These are phyloP conservation scores for Tuber indicum DNA, from an alignment of 495 filamentous ascomycete species.

Conservation along the genomic window DNA sequence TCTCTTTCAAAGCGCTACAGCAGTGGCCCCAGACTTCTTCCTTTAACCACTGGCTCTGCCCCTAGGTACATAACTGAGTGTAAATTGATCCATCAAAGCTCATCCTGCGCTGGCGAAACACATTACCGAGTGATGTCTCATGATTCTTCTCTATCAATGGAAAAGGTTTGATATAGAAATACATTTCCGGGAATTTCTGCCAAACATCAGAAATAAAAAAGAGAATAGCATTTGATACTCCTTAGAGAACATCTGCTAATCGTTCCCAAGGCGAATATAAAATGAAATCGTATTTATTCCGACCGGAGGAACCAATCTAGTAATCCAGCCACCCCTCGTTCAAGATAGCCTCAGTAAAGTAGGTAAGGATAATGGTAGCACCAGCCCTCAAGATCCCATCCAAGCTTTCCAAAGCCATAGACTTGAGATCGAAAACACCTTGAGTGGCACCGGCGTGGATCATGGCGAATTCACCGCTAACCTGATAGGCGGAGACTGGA, in stretches of 20 bases:
- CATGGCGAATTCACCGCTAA: conserved; percentile 96
- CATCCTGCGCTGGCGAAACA: background rate
- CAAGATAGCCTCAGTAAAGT: conserved; percentile 89
- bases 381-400: conserved; percentile 90
- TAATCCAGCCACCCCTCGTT: conserved; percentile 41
- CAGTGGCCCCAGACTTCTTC: background rate
- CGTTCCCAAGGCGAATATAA: background rate
- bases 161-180: background rate
- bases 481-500: conserved; percentile 91
- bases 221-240: background rate
- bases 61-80: background rate
- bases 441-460: conserved; percentile 93
- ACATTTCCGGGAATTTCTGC: background rate
- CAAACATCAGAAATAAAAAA: background rate
- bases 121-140: background rate
- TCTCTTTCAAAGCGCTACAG: background rate
- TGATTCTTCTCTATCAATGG: background rate
- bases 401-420: conserved; percentile 89
- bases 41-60: background rate
- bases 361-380: conserved; percentile 83
- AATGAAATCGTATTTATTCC: background rate
- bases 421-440: conserved; percentile 92
- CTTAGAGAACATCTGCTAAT: background rate
- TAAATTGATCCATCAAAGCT: background rate
- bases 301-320: conserved; percentile 2